phyloP scores from a whole-genome alignment of 805 yeast species.

The Kregervanrija delftensis region DNA sequence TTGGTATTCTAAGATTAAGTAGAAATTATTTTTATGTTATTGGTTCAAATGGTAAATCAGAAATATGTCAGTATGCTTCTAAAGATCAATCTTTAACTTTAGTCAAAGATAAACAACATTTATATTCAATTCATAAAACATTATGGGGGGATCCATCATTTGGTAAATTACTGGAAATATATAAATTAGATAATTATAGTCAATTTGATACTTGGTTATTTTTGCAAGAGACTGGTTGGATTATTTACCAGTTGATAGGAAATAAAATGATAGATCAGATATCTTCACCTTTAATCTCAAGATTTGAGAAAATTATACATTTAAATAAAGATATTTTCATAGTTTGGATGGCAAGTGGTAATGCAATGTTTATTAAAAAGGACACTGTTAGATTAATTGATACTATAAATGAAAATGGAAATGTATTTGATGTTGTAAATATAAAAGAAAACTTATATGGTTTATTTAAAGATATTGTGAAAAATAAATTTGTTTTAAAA shows the following conservation, averaged over 20 bases:
- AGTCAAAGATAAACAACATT: conserved; percentile 1
- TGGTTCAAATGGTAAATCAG: conserved; percentile 15
- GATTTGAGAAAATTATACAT: conserved; percentile 12
- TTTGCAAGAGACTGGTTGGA: conserved; percentile 26
- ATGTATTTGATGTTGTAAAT: conserved; percentile 7
- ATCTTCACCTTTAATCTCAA: conserved; percentile 20
- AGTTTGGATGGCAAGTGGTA: conserved; percentile 17
- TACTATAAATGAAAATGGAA: conserved; percentile 1
- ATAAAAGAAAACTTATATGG: conserved; percentile 1
- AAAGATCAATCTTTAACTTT: conserved; percentile 1
- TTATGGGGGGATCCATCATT: conserved; percentile 11
- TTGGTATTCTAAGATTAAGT: conserved; percentile 15
- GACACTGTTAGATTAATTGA: conserved; percentile 9
- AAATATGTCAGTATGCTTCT: conserved; percentile 13
- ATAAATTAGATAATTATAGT: conserved; percentile 1
- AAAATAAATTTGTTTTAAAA: not conserved
- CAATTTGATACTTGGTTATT: conserved; percentile 14
- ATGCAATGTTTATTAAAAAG: conserved; percentile 10
- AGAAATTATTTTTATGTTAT: conserved; percentile 16
- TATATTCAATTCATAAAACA: conserved; percentile 1
- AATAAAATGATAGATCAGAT: conserved; percentile 9
- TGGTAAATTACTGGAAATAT: conserved; percentile 17
- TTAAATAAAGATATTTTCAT: conserved; percentile 10
- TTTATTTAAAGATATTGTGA: not conserved
- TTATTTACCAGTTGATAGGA: conserved; percentile 14